Evolutionary conservation across 192 early-diverging fungal genomes (phyloP).

Genomic region (Linnemannia exigua): DNA sequence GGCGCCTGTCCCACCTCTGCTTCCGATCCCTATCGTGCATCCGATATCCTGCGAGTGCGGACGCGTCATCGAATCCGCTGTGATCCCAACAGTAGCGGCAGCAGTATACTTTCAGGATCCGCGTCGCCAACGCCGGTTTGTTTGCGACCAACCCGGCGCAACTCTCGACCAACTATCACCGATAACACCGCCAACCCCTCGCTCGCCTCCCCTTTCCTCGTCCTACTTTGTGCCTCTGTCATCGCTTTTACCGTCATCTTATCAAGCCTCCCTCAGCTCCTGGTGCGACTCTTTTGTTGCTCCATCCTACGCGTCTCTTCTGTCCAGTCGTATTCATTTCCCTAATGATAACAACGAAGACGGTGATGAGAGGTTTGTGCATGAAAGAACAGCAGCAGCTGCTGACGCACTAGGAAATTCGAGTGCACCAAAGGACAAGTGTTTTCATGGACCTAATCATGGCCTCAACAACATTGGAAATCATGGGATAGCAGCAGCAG

Average conservation of each 20-base stretch:
- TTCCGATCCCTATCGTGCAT: background rate
- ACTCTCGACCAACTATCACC: too few relatives aligned
- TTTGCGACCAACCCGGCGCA: background rate
- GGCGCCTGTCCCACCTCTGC: background rate
- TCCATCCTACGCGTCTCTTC: background rate
- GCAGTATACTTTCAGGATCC: background rate
- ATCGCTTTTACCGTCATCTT: background rate
- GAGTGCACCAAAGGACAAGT: background rate
- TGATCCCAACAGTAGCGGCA: background rate
- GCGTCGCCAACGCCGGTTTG: background rate
- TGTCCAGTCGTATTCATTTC: background rate
- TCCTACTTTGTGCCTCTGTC: background rate
- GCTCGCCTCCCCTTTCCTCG: background rate
- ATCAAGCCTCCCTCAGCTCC: slow-evolving; percentile 4
- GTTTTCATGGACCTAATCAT: background rate
- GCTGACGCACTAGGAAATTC: background rate
- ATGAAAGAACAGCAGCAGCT: background rate
- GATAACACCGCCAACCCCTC: background rate
- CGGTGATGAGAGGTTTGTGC: background rate
- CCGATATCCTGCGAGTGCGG: background rate
- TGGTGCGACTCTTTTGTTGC: slow-evolving; percentile 17
- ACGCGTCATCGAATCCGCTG: background rate
- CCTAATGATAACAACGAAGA: background rate
- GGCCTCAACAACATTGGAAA: background rate
- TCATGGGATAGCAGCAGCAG: background rate